Base-by-base conservation (phyloP, 2,329 filamentous ascomycete species). In the Pyrenochaeta sp. region DNA sequence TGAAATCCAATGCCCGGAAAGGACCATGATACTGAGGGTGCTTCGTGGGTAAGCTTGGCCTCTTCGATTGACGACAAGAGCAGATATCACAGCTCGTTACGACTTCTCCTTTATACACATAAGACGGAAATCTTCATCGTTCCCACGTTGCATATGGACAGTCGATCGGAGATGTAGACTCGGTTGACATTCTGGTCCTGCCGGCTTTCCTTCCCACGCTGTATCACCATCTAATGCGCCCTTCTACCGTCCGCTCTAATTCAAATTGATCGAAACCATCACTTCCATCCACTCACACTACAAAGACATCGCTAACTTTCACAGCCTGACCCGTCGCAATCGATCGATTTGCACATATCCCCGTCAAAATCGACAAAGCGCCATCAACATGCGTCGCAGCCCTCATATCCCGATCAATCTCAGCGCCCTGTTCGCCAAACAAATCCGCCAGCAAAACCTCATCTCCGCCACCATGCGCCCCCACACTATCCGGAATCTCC, bases 381-480 rank as follows among this genome's bases (percentile, higher is more conserved):
- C 86, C 86, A 58, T 88, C 85, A 3, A 88, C 66, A 66, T 88
- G 85, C 56, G 82, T 85, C 2, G 86, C 86, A 0, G 85, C 85
- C 1, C 85, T 77, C 73, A 81, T 82, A 81, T 74, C 83, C 77
- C 66, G 49, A 44, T 68, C 30, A 19, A 69, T 71, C 15, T 88
- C 85, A 10, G 81, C 78, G 1, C 81, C 79, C 0, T 80, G 78
- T 60, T 82, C 81, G 0, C 85, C 86, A 66, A 89, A 87, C 10
- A 88, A 54, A 62, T 88, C 86, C 32, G 83, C 81, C 32, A 89
- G 66, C 50, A 89, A 62, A 0, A 87, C 82, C 0, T 81, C 80
- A 62, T 88, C 86, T 0, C 86, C 86, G 2, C 86, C 86, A 1
- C 86, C 86, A 55, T 89, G 86, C 0, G 85, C 85, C 0, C 86